A percentile compares a stretch with the other conserved stretches of the same genome.
phyloP scores from a whole-genome alignment of 345 rosid genomes.

The Lumnitzera racemosa region DNA sequence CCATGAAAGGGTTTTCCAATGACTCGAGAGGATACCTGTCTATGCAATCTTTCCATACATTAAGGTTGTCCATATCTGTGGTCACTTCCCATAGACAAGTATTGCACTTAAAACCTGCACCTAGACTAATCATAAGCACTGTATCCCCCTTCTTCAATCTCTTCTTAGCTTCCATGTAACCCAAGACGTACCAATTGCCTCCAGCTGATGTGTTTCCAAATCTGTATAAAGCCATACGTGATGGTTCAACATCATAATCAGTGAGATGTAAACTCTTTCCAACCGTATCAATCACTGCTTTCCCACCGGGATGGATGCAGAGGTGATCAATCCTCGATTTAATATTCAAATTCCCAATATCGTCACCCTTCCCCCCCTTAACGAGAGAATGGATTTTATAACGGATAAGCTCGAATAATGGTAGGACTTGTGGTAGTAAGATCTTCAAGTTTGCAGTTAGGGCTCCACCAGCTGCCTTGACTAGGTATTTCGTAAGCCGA shows the following conservation, averaged over 20 bases:
- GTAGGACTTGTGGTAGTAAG: constrained; percentile 51
- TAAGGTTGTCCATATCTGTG: constrained; percentile 26
- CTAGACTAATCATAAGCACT: constrained; percentile 46
- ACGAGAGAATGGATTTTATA: constrained; percentile 9
- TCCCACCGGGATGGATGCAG: constrained; percentile 84
- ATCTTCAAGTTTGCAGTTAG: constrained; percentile 43
- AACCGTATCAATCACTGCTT: constrained; percentile 69
- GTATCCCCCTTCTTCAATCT: constrained; percentile 31
- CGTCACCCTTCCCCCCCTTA: constrained; percentile 1
- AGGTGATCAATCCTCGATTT: constrained; percentile 68
- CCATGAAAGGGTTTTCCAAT: constrained; percentile 20
- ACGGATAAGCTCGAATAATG: constrained; percentile 32
- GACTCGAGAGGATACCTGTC: constrained; percentile 24
- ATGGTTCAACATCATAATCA: constrained; percentile 63
- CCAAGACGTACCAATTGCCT: constrained; percentile 76
- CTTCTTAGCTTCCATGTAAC: constrained; percentile 55
- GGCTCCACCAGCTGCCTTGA: constrained; percentile 51
- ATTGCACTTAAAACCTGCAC: constrained; percentile 54
- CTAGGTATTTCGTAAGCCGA: constrained; percentile 35
- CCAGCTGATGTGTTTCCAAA: constrained; percentile 79
- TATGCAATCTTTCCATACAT: constrained; percentile 46
- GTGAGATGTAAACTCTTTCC: constrained; percentile 43
- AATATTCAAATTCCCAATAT: constrained; percentile 37
- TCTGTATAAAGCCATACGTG: constrained; percentile 75
- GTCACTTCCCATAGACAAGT: constrained; percentile 49